Evolutionary conservation across 768 basidiomycete species (phyloP).

Genomic region (Suillus plorans): DNA sequence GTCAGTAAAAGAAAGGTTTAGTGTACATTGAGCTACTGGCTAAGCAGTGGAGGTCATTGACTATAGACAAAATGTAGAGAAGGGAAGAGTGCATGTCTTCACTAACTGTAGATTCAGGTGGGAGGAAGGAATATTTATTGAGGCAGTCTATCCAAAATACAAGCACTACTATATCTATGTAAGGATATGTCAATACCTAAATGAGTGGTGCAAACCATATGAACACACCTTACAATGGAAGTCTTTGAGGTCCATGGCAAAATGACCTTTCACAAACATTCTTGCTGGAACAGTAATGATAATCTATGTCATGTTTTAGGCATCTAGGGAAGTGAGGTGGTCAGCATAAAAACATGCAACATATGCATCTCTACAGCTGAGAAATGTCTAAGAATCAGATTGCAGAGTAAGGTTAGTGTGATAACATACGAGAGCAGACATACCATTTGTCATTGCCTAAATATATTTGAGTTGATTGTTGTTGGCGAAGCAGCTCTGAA

Average conservation of each 20-base stretch:
- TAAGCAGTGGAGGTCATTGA: neutral
- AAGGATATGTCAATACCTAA: too few relatives aligned
- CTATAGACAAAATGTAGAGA: neutral
- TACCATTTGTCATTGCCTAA: constrained; percentile 57
- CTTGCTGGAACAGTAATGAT: too few relatives aligned
- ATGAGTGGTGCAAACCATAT: too few relatives aligned
- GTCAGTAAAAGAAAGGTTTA: neutral
- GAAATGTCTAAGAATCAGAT: constrained; percentile 17
- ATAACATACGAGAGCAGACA: neutral
- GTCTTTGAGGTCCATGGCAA: too few relatives aligned
- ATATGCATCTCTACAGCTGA: too few relatives aligned
- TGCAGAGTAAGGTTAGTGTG: neutral
- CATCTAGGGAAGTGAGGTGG: too few relatives aligned
- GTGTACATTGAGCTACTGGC: neutral
- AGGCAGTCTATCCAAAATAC: too few relatives aligned
- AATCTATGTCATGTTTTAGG: too few relatives aligned
- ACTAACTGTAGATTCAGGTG: neutral
- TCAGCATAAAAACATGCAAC: too few relatives aligned
- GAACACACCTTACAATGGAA: too few relatives aligned
- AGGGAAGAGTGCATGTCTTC: neutral
- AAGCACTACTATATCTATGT: too few relatives aligned
- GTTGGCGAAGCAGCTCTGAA: constrained; percentile 15
- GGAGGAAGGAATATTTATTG: neutral
- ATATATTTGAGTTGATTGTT: constrained; percentile 26
- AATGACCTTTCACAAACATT: too few relatives aligned